A percentile compares a stretch with the other conserved stretches of the same genome.
phyloP scores from a whole-genome alignment of 257 asterid species.

The Solanum medicagineum region DNA sequence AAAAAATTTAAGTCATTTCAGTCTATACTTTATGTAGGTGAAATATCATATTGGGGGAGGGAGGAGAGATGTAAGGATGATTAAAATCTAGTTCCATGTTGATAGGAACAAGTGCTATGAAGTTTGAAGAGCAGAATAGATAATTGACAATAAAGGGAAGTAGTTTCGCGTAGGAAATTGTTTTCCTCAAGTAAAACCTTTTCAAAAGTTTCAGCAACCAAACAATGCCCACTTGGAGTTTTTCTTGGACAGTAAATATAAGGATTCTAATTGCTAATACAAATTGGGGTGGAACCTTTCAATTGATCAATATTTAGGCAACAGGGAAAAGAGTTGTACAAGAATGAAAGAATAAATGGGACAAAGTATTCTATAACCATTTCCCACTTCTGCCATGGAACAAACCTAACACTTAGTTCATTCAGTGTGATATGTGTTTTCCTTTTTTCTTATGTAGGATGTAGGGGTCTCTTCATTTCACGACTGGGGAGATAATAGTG shows the following conservation, averaged over 20 bases:
- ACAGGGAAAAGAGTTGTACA: neutral
- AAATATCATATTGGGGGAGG: neutral
- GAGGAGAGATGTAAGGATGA: neutral
- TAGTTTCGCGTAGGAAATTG: neutral
- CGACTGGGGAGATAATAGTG: constrained; percentile 49
- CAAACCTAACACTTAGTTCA: neutral
- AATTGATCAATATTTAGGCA: neutral
- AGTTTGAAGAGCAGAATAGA: neutral
- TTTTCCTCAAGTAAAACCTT: neutral
- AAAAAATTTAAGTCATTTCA: neutral
- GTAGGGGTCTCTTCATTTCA: constrained; percentile 35
- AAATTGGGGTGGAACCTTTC: neutral
- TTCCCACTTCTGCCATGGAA: neutral
- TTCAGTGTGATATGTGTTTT: neutral
- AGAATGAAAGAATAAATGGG: neutral
- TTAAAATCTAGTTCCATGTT: neutral
- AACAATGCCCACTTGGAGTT: neutral
- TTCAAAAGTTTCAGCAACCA: neutral
- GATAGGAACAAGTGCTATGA: neutral
- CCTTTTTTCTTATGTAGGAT: constrained; percentile 26
- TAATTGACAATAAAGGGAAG: neutral
- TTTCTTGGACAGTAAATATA: neutral
- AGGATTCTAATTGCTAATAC: neutral
- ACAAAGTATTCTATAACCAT: neutral
- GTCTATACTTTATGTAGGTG: neutral